Evolutionary conservation across 2,329 filamentous ascomycete genomes (phyloP).

Genomic region (Fusarium mundagurra): DNA sequence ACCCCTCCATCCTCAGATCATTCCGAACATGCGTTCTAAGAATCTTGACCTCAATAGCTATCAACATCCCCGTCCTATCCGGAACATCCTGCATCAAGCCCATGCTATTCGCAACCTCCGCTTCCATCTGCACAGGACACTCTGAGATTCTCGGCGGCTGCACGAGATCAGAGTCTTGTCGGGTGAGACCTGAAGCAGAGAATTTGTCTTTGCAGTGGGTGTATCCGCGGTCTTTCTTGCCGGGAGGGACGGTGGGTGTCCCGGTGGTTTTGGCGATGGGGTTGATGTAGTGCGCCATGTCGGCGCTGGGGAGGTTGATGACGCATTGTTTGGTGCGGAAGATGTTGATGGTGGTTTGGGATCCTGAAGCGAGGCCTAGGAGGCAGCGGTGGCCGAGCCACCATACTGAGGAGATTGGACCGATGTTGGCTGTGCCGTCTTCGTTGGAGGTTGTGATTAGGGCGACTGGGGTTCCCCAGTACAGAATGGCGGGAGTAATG

Average conservation of each 20-base stretch:
- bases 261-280: neutral
- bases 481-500: neutral
- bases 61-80: accelerated
- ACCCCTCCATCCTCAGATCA: neutral
- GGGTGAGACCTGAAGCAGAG: neutral
- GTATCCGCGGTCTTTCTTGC: neutral
- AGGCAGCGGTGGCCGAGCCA: neutral
- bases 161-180: accelerated
- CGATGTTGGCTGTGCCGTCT: neutral
- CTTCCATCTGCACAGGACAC: neutral
- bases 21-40: neutral
- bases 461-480: neutral
- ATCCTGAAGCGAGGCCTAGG: neutral
- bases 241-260: neutral
- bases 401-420: neutral
- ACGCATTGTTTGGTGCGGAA: neutral
- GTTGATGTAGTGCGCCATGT: neutral
- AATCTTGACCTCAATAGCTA: neutral
- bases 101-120: neutral
- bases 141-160: neutral
- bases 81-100: neutral
- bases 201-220: neutral
- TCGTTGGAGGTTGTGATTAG: neutral
- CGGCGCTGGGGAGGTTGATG: neutral
- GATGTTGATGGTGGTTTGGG: neutral